Percentiles rank a stretch among this genome's conserved stretches.
phyloP scores from a whole-genome alignment of 2,329 filamentous ascomycete genomes.

The Paecilomyces sp. region DNA sequence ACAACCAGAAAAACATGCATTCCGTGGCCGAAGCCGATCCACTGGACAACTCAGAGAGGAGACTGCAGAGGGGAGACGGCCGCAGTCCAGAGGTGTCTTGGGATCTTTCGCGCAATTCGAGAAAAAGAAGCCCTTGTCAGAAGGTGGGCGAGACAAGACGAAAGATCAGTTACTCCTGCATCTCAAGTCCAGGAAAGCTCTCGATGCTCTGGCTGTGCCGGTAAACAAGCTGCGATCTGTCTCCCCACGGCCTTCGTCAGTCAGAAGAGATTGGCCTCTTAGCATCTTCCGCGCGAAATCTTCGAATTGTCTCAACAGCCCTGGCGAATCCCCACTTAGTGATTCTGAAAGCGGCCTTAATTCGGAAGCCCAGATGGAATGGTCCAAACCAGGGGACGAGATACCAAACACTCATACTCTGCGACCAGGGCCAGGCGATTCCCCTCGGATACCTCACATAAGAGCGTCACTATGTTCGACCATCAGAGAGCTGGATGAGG shows the following conservation, averaged over 20 bases:
- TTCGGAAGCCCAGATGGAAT: slow-evolving; percentile 20
- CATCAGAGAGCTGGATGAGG: slow-evolving; percentile 11
- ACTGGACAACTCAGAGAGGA: slow-evolving; percentile 19
- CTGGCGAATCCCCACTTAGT: not conserved
- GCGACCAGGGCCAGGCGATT: slow-evolving; percentile 17
- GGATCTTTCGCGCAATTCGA: slow-evolving; percentile 6
- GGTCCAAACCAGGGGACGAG: slow-evolving; percentile 11
- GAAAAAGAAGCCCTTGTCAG: slow-evolving; percentile 3
- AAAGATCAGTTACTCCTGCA: slow-evolving; percentile 25
- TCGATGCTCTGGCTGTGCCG: slow-evolving; percentile 23
- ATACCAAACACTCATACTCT: slow-evolving; percentile 22
- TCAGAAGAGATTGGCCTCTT: slow-evolving; percentile 17
- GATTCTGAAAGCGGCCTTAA: not conserved
- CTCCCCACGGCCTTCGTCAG: slow-evolving; percentile 8
- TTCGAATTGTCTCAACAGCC: slow-evolving; percentile 6
- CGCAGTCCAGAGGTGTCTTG: slow-evolving; percentile 8
- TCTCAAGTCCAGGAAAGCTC: slow-evolving; percentile 26
- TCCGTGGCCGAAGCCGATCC: slow-evolving; percentile 17
- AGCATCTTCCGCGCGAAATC: slow-evolving; percentile 25
- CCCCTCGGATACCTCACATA: slow-evolving; percentile 24
- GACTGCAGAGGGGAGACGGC: slow-evolving; percentile 11
- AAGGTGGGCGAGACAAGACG: slow-evolving; percentile 17
- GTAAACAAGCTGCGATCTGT: slow-evolving; percentile 13
- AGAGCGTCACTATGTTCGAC: slow-evolving; percentile 16
- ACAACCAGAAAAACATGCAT: slow-evolving; percentile 1